Evolutionary conservation across 139 green algal genomes (phyloP).

Genomic region (Tetraselmis striata): DNA sequence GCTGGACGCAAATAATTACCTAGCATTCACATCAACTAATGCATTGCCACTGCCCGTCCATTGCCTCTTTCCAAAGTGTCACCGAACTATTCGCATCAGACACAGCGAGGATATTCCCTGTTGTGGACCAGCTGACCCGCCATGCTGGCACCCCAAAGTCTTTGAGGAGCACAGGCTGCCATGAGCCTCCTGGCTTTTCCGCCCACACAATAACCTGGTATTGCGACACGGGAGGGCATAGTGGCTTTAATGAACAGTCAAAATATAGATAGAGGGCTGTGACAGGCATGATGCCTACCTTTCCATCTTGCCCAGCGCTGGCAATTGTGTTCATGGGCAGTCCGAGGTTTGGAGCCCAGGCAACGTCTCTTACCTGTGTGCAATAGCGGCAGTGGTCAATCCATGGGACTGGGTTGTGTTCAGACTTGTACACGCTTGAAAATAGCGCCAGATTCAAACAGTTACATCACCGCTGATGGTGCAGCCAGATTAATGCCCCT

Average conservation of each 20-base stretch:
- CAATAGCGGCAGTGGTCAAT: not conserved
- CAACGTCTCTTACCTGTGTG: conserved; percentile 65
- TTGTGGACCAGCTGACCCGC: conserved; percentile 86
- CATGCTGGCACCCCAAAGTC: conserved; percentile 65
- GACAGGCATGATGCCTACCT: conserved; percentile 19
- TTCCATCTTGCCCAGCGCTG: conserved; percentile 85
- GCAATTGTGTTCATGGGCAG: conserved; percentile 82
- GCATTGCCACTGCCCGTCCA: conserved; percentile 82
- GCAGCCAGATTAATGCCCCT: too few relatives aligned
- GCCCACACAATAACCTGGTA: conserved; percentile 77
- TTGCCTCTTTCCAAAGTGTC: conserved; percentile 90
- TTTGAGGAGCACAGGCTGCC: conserved; percentile 17
- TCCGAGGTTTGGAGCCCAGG: conserved; percentile 89
- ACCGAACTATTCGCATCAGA: conserved; percentile 70
- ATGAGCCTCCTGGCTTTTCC: conserved; percentile 40
- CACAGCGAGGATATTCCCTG: conserved; percentile 87
- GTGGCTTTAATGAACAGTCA: not conserved
- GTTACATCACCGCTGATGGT: too few relatives aligned
- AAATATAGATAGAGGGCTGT: not conserved
- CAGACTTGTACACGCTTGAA: not conserved
- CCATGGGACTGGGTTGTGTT: not conserved
- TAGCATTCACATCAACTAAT: too few relatives aligned
- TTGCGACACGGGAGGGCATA: not conserved
- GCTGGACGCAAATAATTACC: too few relatives aligned
- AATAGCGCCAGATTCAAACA: not conserved